phyloP scores from a whole-genome alignment of 805 yeast species.

The Lipomyces anomalus region DNA sequence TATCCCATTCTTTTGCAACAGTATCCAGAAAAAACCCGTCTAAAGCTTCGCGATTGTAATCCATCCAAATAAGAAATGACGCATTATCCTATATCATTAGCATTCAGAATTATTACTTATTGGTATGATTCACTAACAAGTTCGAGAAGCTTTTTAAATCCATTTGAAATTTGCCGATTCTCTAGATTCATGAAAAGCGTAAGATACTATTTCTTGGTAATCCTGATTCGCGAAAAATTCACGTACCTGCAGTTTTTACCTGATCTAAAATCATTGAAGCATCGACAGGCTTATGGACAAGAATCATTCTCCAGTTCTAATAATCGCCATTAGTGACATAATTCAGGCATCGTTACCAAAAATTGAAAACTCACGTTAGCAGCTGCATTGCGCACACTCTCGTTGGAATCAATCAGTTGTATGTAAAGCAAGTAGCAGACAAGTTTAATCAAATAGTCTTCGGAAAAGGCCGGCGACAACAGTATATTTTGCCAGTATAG shows the following conservation, averaged over 20 bases:
- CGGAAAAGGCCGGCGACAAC: slow-evolving; percentile 18
- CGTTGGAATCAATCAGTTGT: slow-evolving; percentile 10
- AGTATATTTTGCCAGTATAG: slow-evolving; percentile 24
- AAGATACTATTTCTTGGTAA: background rate
- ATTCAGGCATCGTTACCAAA: too few relatives aligned
- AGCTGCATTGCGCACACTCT: slow-evolving; percentile 15
- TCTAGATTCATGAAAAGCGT: background rate
- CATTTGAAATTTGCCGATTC: slow-evolving; percentile 10
- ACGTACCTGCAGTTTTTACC: slow-evolving; percentile 6
- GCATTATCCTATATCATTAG: slow-evolving; percentile 7
- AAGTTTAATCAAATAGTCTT: slow-evolving; percentile 17
- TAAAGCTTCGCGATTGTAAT: slow-evolving; percentile 9
- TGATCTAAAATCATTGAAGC: slow-evolving; percentile 20
- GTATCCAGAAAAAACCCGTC: slow-evolving; percentile 18
- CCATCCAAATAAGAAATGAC: slow-evolving; percentile 18
- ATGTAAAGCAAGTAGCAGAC: slow-evolving; percentile 19
- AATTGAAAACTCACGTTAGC: slow-evolving; percentile 8
- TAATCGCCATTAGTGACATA: background rate
- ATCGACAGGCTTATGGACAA: slow-evolving; percentile 21
- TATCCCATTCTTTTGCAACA: slow-evolving; percentile 22
- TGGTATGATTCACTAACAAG: background rate
- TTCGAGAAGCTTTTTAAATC: slow-evolving; percentile 16
- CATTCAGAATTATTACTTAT: background rate
- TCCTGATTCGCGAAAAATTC: too few relatives aligned
- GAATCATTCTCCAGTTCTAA: slow-evolving; percentile 17